phyloP scores from a whole-genome alignment of 768 basidiomycete species.

The Pulveroboletus sp. region DNA sequence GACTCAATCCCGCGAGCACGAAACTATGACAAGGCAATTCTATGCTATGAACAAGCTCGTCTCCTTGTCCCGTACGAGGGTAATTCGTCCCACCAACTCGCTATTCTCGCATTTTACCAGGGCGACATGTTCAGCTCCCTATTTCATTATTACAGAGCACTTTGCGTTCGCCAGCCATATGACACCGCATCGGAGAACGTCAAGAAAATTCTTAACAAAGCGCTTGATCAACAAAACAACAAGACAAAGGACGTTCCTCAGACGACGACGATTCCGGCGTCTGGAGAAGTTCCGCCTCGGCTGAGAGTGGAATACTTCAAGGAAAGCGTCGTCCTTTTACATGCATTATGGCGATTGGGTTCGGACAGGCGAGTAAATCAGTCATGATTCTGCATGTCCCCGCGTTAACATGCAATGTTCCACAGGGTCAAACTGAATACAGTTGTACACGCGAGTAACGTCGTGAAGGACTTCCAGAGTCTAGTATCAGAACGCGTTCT shows the following conservation, averaged over 20 bases:
- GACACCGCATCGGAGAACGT: constrained; percentile 86
- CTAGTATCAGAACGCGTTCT: constrained; percentile 68
- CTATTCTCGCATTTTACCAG: constrained; percentile 83
- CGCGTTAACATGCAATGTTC: constrained; percentile 3
- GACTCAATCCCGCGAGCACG: constrained; percentile 53
- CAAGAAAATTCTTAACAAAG: constrained; percentile 61
- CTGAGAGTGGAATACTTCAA: constrained; percentile 61
- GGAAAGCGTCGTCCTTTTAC: constrained; percentile 68
- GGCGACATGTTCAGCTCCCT: constrained; percentile 76
- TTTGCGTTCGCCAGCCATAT: constrained; percentile 84
- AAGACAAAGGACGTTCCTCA: constrained; percentile 38
- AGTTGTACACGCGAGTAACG: constrained; percentile 42
- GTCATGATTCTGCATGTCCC: background rate
- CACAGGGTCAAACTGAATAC: constrained; percentile 40
- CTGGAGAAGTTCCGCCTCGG: constrained; percentile 40
- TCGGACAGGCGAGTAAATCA: constrained; percentile 49
- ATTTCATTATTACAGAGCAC: constrained; percentile 85
- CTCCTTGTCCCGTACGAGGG: constrained; percentile 82
- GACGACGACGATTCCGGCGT: constrained; percentile 25
- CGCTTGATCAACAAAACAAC: constrained; percentile 54
- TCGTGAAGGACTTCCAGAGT: constrained; percentile 51
- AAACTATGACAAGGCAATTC: constrained; percentile 69
- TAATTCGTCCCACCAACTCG: constrained; percentile 93
- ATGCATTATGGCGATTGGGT: constrained; percentile 63
- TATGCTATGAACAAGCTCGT: constrained; percentile 83